phyloP scores from a whole-genome alignment of 164 flowering plant species.

The Paratinospora sagittata region DNA sequence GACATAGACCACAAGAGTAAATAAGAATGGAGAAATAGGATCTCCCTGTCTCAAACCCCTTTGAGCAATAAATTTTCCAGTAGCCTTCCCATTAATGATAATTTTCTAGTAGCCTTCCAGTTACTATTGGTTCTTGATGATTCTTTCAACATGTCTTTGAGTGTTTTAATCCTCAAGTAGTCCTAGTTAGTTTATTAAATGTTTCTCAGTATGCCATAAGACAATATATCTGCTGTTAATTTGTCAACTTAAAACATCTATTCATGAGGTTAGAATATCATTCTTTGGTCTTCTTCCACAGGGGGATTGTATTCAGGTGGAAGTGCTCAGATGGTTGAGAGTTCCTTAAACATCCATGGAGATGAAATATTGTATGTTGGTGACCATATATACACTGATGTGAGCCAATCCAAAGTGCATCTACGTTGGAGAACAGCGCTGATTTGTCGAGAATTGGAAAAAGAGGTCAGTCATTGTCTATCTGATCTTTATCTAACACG shows the following conservation, averaged over 20 bases:
- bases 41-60: no score
- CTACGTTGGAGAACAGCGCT: constrained; percentile 93
- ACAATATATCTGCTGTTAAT: not conserved
- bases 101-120: no score
- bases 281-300: constrained; percentile 19
- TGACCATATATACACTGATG: constrained; percentile 97
- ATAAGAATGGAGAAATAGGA: no score
- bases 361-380: constrained; percentile 95
- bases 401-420: constrained; percentile 93
- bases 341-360: constrained; percentile 78
- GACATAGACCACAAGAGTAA: no score
- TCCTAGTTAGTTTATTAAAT: not conserved
- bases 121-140: not conserved
- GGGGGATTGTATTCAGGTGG: constrained; percentile 97
- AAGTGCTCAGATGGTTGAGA: constrained; percentile 95
- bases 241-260: not conserved
- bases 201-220: not conserved
- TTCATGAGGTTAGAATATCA: not conserved
- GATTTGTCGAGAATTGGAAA: constrained; percentile 87
- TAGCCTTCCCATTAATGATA: not conserved
- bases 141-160: not conserved
- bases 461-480: constrained; percentile 56
- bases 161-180: not conserved
- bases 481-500: constrained; percentile 4
- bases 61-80: no score